Base-by-base conservation (phyloP, 1,284 basidiomycete genomes). In the Sporisorium iseilematis-ciliati region DNA sequence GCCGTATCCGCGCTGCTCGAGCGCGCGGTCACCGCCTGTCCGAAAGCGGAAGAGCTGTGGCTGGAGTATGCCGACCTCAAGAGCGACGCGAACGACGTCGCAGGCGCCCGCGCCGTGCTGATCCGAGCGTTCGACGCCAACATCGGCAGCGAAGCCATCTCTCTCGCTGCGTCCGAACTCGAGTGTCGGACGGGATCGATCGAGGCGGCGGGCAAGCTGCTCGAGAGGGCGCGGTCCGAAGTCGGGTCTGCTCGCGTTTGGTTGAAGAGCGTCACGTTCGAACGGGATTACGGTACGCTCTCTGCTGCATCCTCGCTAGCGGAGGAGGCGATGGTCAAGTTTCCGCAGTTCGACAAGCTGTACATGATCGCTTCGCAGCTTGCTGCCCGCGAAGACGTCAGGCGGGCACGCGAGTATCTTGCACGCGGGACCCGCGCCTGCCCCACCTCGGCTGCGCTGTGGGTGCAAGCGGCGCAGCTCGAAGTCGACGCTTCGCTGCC, bases 321-420 rank as follows among this genome's bases (percentile, higher is more conserved):
- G 14, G 88, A 90, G n/a, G 87, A 89, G 18, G 95, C 92, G 0
- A 88, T 96, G 38, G 85, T 86, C 58, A 93, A 92, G 82, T 97
- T 93, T 88, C 92, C 94, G 0, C 89, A 89, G 65, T 95, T 92
- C 81, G 89, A 93, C 57, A 98, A 98, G 86, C 87, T 98, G 4
- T 95, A 98, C 87, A 94, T 97, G 92, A 92, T 98, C 77, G 93
- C 96, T 86, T 95, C 93, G 0, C 95, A 98, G 82, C 93, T 98
- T 91, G 10, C 78, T 68, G 5, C 41, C 41, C 4, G 40, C 23
- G 16, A 45, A 52, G 51, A 68, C 3, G 65, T 70, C 21, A 51
- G 53, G 20, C 54, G 49, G 10, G 79, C 82, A 1, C 69, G 82
- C 35, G 80, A 80, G 21, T 74, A 72, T 10, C 75, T 69, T 35